Base-by-base conservation (phyloP, 768 basidiomycete species). In the Psilocybe cubensis region DNA sequence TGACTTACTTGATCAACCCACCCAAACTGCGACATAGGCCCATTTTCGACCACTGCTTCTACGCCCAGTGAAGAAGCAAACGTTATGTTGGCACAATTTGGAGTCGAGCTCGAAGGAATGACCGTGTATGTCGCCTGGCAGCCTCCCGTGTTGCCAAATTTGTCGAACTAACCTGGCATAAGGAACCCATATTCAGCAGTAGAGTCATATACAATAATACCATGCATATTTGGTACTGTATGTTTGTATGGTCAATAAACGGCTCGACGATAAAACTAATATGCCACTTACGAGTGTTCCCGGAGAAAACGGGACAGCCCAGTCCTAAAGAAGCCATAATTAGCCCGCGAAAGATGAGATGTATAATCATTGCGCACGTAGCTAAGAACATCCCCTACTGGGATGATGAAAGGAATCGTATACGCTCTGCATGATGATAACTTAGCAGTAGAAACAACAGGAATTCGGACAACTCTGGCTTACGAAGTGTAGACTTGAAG, bases 201-300 rank as follows among this genome's bases (percentile, higher is more conserved):
- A n/a, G n/a, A n/a, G n/a, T n/a, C n/a, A n/a, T n/a, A n/a, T 18
- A n/a, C 5, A 23, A 46, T 31, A 74, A 49, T 40, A 85, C 84
- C 85, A 88, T 87, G 74, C 86, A 88, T 63, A 85, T 83, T 74
- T 87, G 84, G 67, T 85, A 88, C 81, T 84, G 65, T 25, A 53
- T 2, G 29, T 50, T 4, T 57, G 41, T 44, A 40, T 17, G 20
- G 38, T 49, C 8, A 44, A 35, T 38, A 21, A 60, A 45, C 29
- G 27, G 3, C 43, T 7, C 24, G 6, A 2, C n/a, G 7, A 14
- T 17, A 33, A 25, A 25, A 27, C 10, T 9, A 44, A 21, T 29
- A 24, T 28, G 18, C n/a, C n/a, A 64, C 74, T 59, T 54, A 83
- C 83, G 68, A 76, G 72, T 25, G 86, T 86, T 5, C 80, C 84